These are phyloP conservation scores for Candida labiduridarum DNA, from an alignment of 1,139 yeast species.

Conservation along the genomic window DNA sequence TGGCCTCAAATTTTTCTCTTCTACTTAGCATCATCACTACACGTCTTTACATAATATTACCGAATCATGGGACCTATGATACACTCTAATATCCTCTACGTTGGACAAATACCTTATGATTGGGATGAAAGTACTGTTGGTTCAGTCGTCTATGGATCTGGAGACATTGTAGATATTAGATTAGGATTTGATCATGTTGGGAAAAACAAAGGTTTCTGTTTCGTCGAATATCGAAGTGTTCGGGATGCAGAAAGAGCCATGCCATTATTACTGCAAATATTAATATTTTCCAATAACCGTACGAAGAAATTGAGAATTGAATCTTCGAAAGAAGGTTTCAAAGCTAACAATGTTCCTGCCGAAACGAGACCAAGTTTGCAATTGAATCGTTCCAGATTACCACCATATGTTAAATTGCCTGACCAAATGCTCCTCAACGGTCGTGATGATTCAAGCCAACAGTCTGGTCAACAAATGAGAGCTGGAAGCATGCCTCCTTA, in stretches of 20 bases:
- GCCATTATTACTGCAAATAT: constrained; percentile 43
- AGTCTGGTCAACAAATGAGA: constrained; percentile 4
- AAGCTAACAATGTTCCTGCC: constrained; percentile 33
- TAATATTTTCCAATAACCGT: constrained; percentile 37
- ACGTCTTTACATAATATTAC: background rate
- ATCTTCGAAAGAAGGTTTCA: constrained; percentile 61
- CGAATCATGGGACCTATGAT: constrained; percentile 13
- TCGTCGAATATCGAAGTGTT: constrained; percentile 57
- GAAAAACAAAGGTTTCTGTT: constrained; percentile 67
- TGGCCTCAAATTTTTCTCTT: too few relatives aligned
- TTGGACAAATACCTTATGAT: constrained; percentile 67
- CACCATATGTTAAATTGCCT: constrained; percentile 58
- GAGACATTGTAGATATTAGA: constrained; percentile 63
- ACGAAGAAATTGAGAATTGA: constrained; percentile 54
- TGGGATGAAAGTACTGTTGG: constrained; percentile 61
- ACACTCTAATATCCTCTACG: constrained; percentile 45
- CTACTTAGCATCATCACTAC: background rate
- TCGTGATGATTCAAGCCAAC: constrained; percentile 6
- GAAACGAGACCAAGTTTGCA: constrained; percentile 42
- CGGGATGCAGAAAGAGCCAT: constrained; percentile 56
- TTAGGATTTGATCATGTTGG: constrained; percentile 63
- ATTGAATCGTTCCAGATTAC: constrained; percentile 47
- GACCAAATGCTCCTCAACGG: constrained; percentile 39
- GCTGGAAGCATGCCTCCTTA: constrained; percentile 2
- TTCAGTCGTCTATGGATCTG: constrained; percentile 66